A percentile compares a stretch with the other conserved stretches of the same genome.
phyloP scores from a whole-genome alignment of 306 rosid species.

The Dalbergia oliveri region DNA sequence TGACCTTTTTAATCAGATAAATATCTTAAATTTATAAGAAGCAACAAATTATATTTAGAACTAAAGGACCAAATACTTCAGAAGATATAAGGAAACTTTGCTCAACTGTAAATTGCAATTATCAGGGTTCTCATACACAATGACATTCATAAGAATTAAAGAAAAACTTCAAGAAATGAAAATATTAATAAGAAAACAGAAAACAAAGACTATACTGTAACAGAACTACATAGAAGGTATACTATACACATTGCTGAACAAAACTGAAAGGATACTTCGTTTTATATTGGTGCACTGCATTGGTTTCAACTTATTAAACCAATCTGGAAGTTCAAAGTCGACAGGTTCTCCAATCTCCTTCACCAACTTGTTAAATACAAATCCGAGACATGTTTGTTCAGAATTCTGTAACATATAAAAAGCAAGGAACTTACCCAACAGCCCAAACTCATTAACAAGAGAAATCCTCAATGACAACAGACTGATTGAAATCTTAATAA shows the following conservation, averaged over 20 bases:
- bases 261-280: conserved; percentile 82
- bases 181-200: background rate
- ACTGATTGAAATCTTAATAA: background rate
- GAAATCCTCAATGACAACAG: background rate
- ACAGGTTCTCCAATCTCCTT: conserved; percentile 78
- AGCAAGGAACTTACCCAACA: conserved; percentile 39
- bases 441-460: conserved; percentile 17
- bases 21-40: conserved; percentile 74
- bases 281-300: conserved; percentile 71
- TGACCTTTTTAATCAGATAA: conserved; percentile 80
- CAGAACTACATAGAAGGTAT: background rate
- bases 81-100: conserved; percentile 16
- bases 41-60: conserved; percentile 49
- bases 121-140: conserved; percentile 18
- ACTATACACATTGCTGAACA: background rate
- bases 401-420: conserved; percentile 63
- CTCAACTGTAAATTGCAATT: conserved; percentile 25
- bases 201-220: conserved; percentile 10
- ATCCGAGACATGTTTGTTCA: conserved; percentile 62
- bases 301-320: conserved; percentile 68
- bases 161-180: background rate
- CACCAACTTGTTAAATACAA: conserved; percentile 76
- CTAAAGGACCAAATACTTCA: conserved; percentile 4
- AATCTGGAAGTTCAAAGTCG: conserved; percentile 91
- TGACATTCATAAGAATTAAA: background rate